Evolutionary conservation across 768 basidiomycete species (phyloP), one percentile per base, ranked within the genome.

Genomic region (Peribolospora baueri): DNA sequence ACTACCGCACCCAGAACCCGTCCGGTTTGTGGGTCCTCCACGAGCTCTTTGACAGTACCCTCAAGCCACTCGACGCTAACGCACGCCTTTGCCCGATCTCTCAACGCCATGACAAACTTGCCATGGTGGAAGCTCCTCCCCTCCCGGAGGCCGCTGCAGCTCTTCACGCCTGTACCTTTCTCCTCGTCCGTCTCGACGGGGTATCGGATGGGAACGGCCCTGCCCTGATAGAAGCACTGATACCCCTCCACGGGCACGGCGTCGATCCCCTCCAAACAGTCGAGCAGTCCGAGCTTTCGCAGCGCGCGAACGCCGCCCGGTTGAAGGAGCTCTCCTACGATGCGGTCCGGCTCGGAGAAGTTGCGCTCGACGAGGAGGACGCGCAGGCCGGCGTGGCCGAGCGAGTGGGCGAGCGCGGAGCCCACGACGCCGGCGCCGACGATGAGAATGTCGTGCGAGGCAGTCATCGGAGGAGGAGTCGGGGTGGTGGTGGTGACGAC

Each of bases 51-150:
- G 42, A 79, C 85, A 0, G 82, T 86, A 49, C 81, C 86, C 66
- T 95, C 87, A 14, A 90, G 72, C 46, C 88, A 71, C 50, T 84
- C 80, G 6, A 90, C 83, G 8, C 79, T 76, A 7, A 65, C 66
- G 7, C 79, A 79, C 40, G 63, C 66, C 54, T 62, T 70, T 42
- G 81, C 84, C 46, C 77, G 76, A 48, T 71, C 73, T 52, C 93
- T 73, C 50, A 98, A 69, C 36, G 74, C 72, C 73, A 80, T 79
- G 59, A 98, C 76, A 61, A 98, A 85, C 56, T 78, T 72, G 4
- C 93, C 93, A 66, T 97, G 91, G 68, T 97, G 91, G 66, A 98
- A 97, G 55, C 79, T 79, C 51, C 85, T 70, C 0, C 91, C 90
- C 61, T 84, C 75, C 55, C 76, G 65, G 3, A 67, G 70, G 42